Percentiles rank a stretch among this genome's conserved stretches.
phyloP scores from a whole-genome alignment of 345 rosid species.

The Euclidium syriacum region DNA sequence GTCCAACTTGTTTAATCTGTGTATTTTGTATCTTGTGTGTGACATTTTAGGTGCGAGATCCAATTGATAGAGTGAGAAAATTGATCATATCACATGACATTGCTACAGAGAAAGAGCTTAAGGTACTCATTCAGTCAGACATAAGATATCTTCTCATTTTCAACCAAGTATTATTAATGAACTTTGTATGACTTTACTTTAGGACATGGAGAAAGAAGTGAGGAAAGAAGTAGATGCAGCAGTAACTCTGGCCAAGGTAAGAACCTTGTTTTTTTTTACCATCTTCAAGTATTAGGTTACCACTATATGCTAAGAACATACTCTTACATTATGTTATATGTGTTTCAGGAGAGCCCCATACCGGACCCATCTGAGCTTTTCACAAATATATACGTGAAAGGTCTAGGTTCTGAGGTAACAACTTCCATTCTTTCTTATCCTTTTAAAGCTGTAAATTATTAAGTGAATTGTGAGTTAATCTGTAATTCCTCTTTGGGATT shows the following conservation, averaged over 20 bases:
- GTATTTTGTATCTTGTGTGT: background rate
- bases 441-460: background rate
- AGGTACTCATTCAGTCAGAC: slow-evolving; percentile 36
- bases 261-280: background rate
- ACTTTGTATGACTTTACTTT: background rate
- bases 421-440: background rate
- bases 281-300: background rate
- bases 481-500: background rate
- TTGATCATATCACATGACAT: slow-evolving; percentile 40
- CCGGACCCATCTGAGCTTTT: slow-evolving; percentile 79
- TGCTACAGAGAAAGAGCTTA: slow-evolving; percentile 86
- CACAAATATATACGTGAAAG: slow-evolving; percentile 67
- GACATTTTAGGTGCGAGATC: slow-evolving; percentile 54
- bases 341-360: slow-evolving; percentile 73
- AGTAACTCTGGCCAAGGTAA: slow-evolving; percentile 80
- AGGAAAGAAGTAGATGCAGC: slow-evolving; percentile 82
- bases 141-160: background rate
- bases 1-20: background rate
- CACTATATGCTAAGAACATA: background rate
- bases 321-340: background rate
- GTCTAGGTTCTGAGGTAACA: slow-evolving; percentile 68
- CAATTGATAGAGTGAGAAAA: slow-evolving; percentile 44
- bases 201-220: slow-evolving; percentile 82
- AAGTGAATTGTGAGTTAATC: background rate
- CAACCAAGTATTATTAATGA: background rate